phyloP scores from a whole-genome alignment of 2,329 filamentous ascomycete species.

The Albifimbria verrucaria region DNA sequence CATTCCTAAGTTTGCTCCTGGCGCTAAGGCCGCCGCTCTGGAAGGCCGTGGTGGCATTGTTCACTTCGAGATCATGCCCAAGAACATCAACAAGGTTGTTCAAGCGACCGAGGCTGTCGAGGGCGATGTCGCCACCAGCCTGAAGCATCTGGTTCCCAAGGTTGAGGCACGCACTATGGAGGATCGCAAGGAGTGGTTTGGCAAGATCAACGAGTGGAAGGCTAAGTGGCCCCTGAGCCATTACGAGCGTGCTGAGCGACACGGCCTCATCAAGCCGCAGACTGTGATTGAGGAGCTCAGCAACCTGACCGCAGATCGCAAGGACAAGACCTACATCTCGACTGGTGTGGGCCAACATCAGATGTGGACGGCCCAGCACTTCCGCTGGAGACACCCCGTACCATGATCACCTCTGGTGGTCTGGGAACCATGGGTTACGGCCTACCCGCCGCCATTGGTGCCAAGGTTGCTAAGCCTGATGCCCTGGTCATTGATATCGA shows the following conservation, averaged over 20 bases:
- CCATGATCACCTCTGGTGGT: slow-evolving; percentile 97
- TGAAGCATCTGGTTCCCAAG: slow-evolving; percentile 70
- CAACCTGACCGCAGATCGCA: slow-evolving; percentile 74
- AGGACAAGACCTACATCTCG: slow-evolving; percentile 81
- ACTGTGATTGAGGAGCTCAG: slow-evolving; percentile 87
- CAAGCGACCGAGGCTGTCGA: slow-evolving; percentile 94
- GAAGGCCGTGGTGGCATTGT: slow-evolving; percentile 91
- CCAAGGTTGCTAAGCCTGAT: slow-evolving; percentile 67
- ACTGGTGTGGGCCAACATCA: slow-evolving; percentile 80
- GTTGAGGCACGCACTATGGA: slow-evolving; percentile 59
- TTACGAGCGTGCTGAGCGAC: slow-evolving; percentile 72
- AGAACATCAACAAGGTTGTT: slow-evolving; percentile 99
- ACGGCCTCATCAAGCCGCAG: slow-evolving; percentile 89
- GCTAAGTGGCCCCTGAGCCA: slow-evolving; percentile 77
- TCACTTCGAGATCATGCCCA: slow-evolving; percentile 97
- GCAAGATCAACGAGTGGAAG: slow-evolving; percentile 89
- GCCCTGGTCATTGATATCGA: slow-evolving; percentile 93
- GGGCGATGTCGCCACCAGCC: slow-evolving; percentile 82
- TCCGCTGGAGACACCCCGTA: slow-evolving; percentile 86
- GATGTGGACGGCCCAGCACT: slow-evolving; percentile 98
- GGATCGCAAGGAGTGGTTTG: slow-evolving; percentile 81
- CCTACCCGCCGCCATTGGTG: slow-evolving; percentile 86
- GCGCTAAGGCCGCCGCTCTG: slow-evolving; percentile 86
- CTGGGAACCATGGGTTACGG: slow-evolving; percentile 84
- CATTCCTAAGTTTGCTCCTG: slow-evolving; percentile 83